phyloP scores from a whole-genome alignment of 2,329 filamentous ascomycete genomes.

The Fonsecaea multimorphosa region DNA sequence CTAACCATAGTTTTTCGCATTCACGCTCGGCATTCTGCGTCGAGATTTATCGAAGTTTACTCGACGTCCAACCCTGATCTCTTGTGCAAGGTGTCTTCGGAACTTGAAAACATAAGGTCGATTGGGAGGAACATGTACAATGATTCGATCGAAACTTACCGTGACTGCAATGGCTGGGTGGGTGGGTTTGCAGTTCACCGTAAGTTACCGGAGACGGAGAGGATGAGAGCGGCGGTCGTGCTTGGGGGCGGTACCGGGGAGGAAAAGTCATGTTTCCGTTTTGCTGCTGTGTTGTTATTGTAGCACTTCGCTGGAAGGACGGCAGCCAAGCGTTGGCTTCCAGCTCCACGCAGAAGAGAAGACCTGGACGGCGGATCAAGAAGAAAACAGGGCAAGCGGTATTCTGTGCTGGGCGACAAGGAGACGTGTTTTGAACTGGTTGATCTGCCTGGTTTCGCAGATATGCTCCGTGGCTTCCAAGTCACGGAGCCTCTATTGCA shows the following conservation, averaged over 20 bases:
- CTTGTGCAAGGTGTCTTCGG: not conserved
- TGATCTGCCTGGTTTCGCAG: not conserved
- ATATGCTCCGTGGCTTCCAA: not conserved
- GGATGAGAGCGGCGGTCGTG: not conserved
- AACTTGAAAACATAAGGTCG: not conserved
- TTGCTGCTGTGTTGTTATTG: constrained; percentile 5
- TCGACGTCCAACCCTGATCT: not conserved
- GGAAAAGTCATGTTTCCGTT: constrained; percentile 9
- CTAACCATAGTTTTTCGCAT: constrained; percentile 28
- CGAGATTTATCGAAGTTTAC: not conserved
- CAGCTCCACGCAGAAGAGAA: not conserved
- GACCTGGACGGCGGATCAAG: not conserved
- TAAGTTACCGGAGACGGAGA: constrained; percentile 21
- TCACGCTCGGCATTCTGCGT: constrained; percentile 2
- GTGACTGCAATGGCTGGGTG: constrained; percentile 34
- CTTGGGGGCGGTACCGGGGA: not conserved
- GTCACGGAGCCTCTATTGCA: not conserved
- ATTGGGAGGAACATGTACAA: constrained; percentile 5
- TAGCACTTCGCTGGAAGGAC: not conserved
- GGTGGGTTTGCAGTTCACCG: constrained; percentile 34
- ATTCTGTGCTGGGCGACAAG: not conserved
- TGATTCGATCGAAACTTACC: constrained; percentile 13
- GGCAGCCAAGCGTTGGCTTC: not conserved
- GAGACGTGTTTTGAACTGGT: not conserved
- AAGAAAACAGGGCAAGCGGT: not conserved